A percentile compares a stretch with the other conserved stretches of the same genome.
These are phyloP conservation scores for Calendula officinalis DNA, from an alignment of 129 eudicot species.

Conservation along the genomic window DNA sequence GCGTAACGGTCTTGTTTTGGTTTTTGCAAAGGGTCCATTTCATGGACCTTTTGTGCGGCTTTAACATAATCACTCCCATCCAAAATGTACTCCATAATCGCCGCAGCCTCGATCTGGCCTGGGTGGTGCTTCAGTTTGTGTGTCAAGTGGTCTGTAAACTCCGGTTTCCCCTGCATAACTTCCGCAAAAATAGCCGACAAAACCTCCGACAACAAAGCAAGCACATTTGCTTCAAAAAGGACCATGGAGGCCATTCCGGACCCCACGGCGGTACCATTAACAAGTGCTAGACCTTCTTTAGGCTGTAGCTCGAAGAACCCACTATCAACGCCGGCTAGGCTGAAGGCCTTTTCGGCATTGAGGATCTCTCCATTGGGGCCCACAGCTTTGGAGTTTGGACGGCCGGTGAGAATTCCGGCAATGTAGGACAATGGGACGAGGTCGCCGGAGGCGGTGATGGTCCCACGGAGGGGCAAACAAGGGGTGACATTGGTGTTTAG, in stretches of 20 bases:
- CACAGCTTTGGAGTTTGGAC: conserved; percentile 6
- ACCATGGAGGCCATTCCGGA: conserved; percentile 16
- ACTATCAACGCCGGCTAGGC: neutral
- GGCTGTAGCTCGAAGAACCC: conserved; percentile 13
- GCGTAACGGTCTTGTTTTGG: conserved; percentile 5
- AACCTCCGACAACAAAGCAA: conserved; percentile 11
- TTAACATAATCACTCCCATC: conserved; percentile 10
- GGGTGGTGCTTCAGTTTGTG: conserved; percentile 9
- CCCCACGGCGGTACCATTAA: neutral
- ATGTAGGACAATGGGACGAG: neutral
- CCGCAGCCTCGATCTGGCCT: conserved; percentile 4
- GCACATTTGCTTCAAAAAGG: conserved; percentile 11
- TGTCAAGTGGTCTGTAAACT: conserved; percentile 4
- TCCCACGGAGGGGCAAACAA: conserved; percentile 12
- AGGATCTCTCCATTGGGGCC: neutral
- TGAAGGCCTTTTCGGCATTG: conserved; percentile 2
- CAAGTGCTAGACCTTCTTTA: conserved; percentile 9
- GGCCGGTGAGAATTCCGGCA: conserved; percentile 8
- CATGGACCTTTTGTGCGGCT: conserved; percentile 7
- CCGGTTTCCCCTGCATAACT: conserved; percentile 10
- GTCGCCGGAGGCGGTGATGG: conserved; percentile 5
- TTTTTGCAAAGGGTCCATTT: conserved; percentile 7
- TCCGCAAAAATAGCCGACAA: conserved; percentile 4
- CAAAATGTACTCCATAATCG: conserved; percentile 4
- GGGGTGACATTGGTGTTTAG: conserved; percentile 17